Percentiles rank a stretch among this genome's conserved stretches.
phyloP scores from a whole-genome alignment of 768 basidiomycete species.

The Lanmaoa rubissima region DNA sequence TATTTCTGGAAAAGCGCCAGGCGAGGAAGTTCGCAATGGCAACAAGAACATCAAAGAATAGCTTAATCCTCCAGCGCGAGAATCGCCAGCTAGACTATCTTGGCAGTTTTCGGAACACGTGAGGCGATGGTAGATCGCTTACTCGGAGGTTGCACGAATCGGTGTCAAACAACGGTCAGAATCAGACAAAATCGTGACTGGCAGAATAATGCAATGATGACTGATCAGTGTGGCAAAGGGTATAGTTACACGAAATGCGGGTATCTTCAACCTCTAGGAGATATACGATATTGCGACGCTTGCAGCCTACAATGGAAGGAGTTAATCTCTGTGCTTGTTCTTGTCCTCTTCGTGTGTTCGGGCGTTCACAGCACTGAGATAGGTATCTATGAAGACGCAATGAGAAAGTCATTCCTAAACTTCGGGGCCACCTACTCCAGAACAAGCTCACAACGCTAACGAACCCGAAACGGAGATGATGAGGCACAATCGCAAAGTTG shows the following conservation, averaged over 20 bases:
- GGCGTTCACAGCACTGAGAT: conserved; percentile 59
- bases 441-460: conserved; percentile 77
- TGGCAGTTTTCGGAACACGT: not conserved
- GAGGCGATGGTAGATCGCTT: not conserved
- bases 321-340: conserved; percentile 4
- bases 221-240: not conserved
- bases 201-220: not conserved
- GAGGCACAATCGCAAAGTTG: conserved; percentile 77
- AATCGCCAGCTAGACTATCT: not conserved
- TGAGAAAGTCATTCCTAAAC: conserved; percentile 3
- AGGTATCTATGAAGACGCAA: conserved; percentile 45
- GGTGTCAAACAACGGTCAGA: not conserved
- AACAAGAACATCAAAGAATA: not conserved
- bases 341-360: conserved; percentile 5
- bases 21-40: not conserved
- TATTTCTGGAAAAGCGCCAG: not conserved
- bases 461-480: conserved; percentile 70
- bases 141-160: not conserved
- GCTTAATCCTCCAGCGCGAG: not conserved
- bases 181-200: not conserved
- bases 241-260: conserved; percentile 11
- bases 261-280: conserved; percentile 8
- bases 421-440: conserved; percentile 60
- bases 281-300: conserved; percentile 2
- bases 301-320: not conserved